Evolutionary conservation across 1,139 yeast species (phyloP).

Genomic region (Yamadazyma blattariae): DNA sequence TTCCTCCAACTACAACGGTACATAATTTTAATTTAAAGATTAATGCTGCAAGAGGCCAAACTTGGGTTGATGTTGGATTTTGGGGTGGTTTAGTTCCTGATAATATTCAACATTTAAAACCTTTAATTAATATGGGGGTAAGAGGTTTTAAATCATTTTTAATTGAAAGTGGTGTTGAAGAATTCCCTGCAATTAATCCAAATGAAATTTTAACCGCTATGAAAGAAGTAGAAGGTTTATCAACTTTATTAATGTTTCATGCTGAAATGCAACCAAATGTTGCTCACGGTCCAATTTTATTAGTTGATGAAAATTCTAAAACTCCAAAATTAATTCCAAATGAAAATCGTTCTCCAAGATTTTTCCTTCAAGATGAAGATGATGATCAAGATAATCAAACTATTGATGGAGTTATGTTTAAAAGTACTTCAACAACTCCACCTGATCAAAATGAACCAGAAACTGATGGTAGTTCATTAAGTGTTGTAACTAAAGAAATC

Average conservation of each 20-base stretch:
- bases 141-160: conserved; percentile 90
- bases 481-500: conserved; percentile 17
- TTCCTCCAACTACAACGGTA: conserved; percentile 90
- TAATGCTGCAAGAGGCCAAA: conserved; percentile 72
- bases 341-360: conserved; percentile 18
- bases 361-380: conserved; percentile 17
- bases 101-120: conserved; percentile 65
- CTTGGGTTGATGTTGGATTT: conserved; percentile 93
- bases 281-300: conserved; percentile 22
- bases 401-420: conserved; percentile 8
- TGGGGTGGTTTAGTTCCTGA: conserved; percentile 94
- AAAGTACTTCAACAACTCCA: conserved; percentile 3
- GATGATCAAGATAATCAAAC: conserved; percentile 11
- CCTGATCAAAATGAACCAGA: conserved; percentile 8
- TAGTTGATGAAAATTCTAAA: conserved; percentile 16
- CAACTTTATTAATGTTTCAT: conserved; percentile 84
- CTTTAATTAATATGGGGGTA: conserved; percentile 79
- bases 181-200: conserved; percentile 78
- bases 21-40: conserved; percentile 71
- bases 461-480: conserved; percentile 3
- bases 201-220: conserved; percentile 65
- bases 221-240: conserved; percentile 53
- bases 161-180: conserved; percentile 91
- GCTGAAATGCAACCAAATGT: conserved; percentile 73
- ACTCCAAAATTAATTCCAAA: conserved; percentile 24